Evolutionary conservation across 495 filamentous ascomycete species (phyloP), one percentile per base, ranked within the genome.

Genomic region (Venustampulla echinocandica): DNA sequence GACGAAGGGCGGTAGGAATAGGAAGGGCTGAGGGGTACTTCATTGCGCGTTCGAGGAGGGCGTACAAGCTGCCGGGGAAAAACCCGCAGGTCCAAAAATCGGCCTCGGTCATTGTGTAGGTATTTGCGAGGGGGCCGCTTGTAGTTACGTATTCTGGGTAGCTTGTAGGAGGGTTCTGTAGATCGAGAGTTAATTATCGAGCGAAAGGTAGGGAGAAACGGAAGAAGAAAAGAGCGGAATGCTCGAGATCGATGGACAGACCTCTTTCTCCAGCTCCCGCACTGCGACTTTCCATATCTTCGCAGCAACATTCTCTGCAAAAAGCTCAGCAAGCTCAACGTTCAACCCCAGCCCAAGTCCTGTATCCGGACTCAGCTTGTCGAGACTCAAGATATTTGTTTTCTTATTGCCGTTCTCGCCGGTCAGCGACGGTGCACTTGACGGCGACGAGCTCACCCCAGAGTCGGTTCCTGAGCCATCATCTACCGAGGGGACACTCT

Each of bases 11-110:
- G 7, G 10, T 10, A 2, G 47, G 42, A 17, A 35, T 15, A 3
- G 30, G 42, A 19, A 54, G 17, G 10, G 2, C 33, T 3, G 58
- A 50, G 0, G 60, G 59, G 41, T 58, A 61, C 39, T 61, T 60
- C 37, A 59, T 56, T 2, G 37, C 38, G 13, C 67, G 55, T 45
- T 69, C 67, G 0, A 64, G 44, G 0, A 68, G 42, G 0, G 46
- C 25, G 43, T 65, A 63, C 15, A 69, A 34, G n/a, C 36, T 52
- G 0, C 64, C 65, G 1, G 67, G 67, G 30, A 68, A 70, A 49
- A 70, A 68, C 4, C 67, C 65, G 38, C 61, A 70, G 2, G 67
- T 68, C 67, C 67, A 69, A 44, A 69, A 70, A 0, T 65, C 56
- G 1, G 58, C 54, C n/a, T 67, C 64, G 2, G 64, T 58, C 21